Conservation (phyloP, 2,329 filamentous ascomycete species). For the Xylaria sp. region DNA sequence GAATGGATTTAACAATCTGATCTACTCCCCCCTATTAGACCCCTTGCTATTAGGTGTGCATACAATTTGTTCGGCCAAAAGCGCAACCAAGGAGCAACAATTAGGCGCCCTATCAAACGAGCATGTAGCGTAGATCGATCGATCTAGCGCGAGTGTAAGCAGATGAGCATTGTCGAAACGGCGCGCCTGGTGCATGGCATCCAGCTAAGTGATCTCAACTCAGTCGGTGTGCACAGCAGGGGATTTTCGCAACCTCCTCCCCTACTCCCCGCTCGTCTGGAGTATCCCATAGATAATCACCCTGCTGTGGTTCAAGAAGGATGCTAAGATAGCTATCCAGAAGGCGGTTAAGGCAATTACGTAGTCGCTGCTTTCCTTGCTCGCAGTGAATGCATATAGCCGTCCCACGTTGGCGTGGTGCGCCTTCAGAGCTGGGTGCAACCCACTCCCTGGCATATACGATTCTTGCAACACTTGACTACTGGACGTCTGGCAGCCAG, state of each 20-base stretch:
- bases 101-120: background rate
- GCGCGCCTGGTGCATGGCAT: background rate
- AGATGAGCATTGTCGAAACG: background rate
- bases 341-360: background rate
- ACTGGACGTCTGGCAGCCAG: background rate
- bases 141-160: background rate
- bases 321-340: background rate
- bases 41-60: background rate
- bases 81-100: background rate
- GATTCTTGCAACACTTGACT: background rate
- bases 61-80: background rate
- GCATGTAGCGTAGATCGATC: background rate
- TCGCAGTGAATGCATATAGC: conserved; percentile 17
- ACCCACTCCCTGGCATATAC: background rate
- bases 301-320: background rate
- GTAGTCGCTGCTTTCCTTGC: background rate
- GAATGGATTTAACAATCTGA: background rate
- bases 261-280: too few species aligned
- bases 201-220: background rate
- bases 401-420: background rate
- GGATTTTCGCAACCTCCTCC: background rate
- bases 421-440: background rate
- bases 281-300: background rate
- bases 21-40: background rate
- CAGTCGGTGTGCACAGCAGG: background rate